Evolutionary conservation across 257 asterid genomes (phyloP).

Genomic region (Asclepias syriaca): DNA sequence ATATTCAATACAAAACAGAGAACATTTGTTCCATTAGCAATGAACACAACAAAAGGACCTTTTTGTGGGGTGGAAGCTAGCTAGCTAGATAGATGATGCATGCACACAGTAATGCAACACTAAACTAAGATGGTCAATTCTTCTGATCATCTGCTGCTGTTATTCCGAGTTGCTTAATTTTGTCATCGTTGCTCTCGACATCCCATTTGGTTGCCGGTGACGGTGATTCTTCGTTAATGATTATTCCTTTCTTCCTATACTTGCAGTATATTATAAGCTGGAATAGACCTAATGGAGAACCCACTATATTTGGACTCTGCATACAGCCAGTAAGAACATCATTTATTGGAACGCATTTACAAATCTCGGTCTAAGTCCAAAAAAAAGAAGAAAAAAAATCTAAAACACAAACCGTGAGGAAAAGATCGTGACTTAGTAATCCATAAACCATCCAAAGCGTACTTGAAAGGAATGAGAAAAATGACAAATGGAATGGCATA

Average conservation of each 20-base stretch:
- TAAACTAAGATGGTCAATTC: neutral
- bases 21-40: neutral
- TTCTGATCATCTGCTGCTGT: neutral
- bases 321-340: neutral
- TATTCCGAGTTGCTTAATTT: neutral
- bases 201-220: constrained; percentile 32
- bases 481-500: constrained; percentile 82
- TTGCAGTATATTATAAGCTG: constrained; percentile 72
- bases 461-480: constrained; percentile 73
- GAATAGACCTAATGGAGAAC: constrained; percentile 61
- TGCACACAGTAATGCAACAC: neutral
- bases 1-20: neutral
- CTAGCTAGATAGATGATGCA: neutral
- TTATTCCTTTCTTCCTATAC: constrained; percentile 33
- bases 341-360: neutral
- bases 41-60: no score
- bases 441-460: constrained; percentile 79
- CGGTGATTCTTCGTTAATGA: constrained; percentile 16
- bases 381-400: no score
- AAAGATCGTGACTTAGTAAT: constrained; percentile 60
- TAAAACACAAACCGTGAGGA: constrained; percentile 60
- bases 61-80: no score
- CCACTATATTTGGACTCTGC: constrained; percentile 74
- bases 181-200: constrained; percentile 19
- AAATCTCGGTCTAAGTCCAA: no score